phyloP scores from a whole-genome alignment of 176 grass and related monocot genomes.

The Paspalum notatum region DNA sequence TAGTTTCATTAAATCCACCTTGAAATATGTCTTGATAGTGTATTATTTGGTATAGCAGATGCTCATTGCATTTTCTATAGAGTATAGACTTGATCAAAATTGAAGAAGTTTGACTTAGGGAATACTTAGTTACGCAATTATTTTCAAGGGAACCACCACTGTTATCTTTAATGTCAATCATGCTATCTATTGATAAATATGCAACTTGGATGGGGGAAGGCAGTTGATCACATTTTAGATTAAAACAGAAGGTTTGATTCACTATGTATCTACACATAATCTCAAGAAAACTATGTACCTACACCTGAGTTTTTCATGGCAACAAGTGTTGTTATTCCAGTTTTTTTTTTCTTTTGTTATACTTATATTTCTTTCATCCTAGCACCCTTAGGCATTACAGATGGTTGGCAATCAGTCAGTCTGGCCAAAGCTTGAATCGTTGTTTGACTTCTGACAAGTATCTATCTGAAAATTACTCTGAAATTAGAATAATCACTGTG shows the following conservation, averaged over 20 bases:
- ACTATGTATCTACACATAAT: not conserved
- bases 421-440: conserved; percentile 2
- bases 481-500: not conserved
- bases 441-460: not conserved
- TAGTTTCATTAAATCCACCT: too few relatives aligned
- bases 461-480: not conserved
- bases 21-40: too few relatives aligned
- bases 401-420: not conserved
- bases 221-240: not conserved
- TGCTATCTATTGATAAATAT: not conserved
- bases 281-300: not conserved
- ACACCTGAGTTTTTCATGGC: not conserved
- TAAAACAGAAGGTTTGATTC: not conserved
- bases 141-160: not conserved
- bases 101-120: too few relatives aligned
- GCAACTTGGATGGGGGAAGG: not conserved
- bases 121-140: not conserved
- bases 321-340: not conserved
- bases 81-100: too few relatives aligned
- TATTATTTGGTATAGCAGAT: too few relatives aligned
- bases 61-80: too few relatives aligned
- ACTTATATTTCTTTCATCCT: conserved; percentile 8
- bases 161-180: not conserved
- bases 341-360: conserved; percentile 8
- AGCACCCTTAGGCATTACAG: too few relatives aligned